phyloP scores from a whole-genome alignment of 192 early-diverging fungal species.

The Haplosporangium gracile region DNA sequence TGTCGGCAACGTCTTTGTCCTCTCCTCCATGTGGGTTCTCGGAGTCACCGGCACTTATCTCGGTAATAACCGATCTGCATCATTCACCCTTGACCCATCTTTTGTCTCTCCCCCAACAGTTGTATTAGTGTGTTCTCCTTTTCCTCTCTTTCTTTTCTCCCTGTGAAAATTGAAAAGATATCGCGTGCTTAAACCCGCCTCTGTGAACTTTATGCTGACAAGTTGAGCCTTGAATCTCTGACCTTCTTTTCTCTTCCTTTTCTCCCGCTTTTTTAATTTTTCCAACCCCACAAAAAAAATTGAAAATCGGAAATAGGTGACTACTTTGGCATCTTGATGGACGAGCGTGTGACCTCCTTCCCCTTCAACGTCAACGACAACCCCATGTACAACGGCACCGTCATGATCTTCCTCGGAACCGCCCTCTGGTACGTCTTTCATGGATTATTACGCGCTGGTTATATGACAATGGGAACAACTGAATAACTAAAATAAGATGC shows the following conservation, averaged over 20 bases:
- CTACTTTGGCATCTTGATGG: slow-evolving; percentile 96
- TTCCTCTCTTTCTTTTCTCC: neutral
- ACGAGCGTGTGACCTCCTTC: slow-evolving; percentile 86
- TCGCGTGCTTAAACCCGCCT: neutral
- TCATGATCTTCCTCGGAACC: slow-evolving; percentile 85
- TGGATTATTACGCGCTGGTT: neutral
- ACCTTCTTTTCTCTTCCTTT: neutral
- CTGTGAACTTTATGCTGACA: neutral
- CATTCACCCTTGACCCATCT: neutral
- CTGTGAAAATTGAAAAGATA: neutral
- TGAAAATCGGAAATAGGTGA: slow-evolving; percentile 70
- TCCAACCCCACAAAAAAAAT: slow-evolving; percentile 8
- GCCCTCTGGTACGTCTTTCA: slow-evolving; percentile 78
- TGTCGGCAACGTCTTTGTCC: slow-evolving; percentile 80
- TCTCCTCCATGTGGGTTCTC: slow-evolving; percentile 87
- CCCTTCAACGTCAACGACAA: slow-evolving; percentile 94
- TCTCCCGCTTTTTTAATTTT: neutral
- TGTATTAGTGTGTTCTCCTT: neutral
- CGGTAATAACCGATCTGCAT: slow-evolving; percentile 57
- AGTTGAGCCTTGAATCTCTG: neutral
- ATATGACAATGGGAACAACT: neutral
- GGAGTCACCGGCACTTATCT: slow-evolving; percentile 94
- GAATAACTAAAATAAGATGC: too few relatives aligned
- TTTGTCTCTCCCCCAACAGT: neutral
- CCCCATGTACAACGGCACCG: slow-evolving; percentile 97